Base-by-base conservation (phyloP, 805 yeast genomes). In the Kodamaea sagamina region DNA sequence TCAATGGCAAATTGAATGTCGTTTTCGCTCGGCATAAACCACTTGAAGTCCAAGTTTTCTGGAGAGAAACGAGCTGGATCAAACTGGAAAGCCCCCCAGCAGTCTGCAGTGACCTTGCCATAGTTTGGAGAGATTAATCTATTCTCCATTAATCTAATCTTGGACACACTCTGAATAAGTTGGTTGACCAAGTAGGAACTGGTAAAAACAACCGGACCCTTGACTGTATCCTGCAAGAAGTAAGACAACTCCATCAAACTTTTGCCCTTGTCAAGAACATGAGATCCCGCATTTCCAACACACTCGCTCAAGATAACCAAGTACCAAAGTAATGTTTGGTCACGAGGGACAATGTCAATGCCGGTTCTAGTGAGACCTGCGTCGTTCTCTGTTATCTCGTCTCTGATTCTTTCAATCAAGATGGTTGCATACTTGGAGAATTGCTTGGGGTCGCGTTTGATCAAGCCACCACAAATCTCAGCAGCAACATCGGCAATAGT, bases 1-100 rank as follows among this genome's bases (percentile, higher is more conserved):
- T 76, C 73, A 4, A 82, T 72, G 0, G 95, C 90, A 54, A 78
- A 76, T 0, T 67, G 66, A 2, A 87, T 65, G 36, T 84, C 89
- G 2, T 53, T 62, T 2, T 61, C 62, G 1, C 71, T 56, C 0
- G 98, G 97, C 1, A 73, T 59, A 53, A 82, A 88, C 99, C 99
- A 92, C 1, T 72, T 66, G 50, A 89, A 81, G 0, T 71, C 54
- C 25, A 86, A 59, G 47, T 77, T 75, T 10, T 74, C 75, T 9
- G 54, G 43, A 1, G 70, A 57, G 41, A 82, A 79, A 48, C 87
- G 69, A 13, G 61, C 53, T 0, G 70, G 62, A 47, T 75, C 78
- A 51, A 82, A 79, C 51, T 84, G 89, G 45, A 78, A 74, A 0
- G 81, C 89, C 36, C 95, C 95, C 95, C 95, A 86, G 46, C 82